These are phyloP conservation scores for Crassisporium funariophilum DNA, from an alignment of 768 basidiomycete genomes.

Conservation along the genomic window DNA sequence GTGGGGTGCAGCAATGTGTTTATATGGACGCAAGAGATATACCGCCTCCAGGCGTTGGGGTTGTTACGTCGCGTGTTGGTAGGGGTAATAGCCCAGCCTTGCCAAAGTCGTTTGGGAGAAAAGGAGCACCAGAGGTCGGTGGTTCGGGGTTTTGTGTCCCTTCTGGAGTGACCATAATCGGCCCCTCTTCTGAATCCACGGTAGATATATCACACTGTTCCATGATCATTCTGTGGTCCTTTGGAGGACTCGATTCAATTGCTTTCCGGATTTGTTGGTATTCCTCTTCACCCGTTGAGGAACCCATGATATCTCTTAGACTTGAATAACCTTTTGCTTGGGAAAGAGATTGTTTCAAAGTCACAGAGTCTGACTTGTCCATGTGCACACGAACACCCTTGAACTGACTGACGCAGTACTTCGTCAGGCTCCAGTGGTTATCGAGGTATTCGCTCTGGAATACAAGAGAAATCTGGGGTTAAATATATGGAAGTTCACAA, in stretches of 20 bases:
- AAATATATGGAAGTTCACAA: background rate
- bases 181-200: conserved; percentile 30
- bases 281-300: conserved; percentile 64
- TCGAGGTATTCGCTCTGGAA: conserved; percentile 72
- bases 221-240: conserved; percentile 35
- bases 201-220: conserved; percentile 14
- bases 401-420: conserved; percentile 86
- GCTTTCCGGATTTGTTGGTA: conserved; percentile 54
- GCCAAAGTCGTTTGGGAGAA: conserved; percentile 42
- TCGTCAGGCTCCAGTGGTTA: conserved; percentile 83
- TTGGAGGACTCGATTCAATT: conserved; percentile 49
- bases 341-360: conserved; percentile 52
- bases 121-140: conserved; percentile 52
- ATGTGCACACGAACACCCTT: conserved; percentile 61
- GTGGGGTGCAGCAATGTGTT: background rate
- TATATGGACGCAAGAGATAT: conserved; percentile 14
- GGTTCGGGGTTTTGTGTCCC: conserved; percentile 62
- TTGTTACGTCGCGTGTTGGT: conserved; percentile 45
- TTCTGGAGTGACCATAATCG: conserved; percentile 43
- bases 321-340: conserved; percentile 65
- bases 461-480: conserved; percentile 5
- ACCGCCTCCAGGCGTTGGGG: conserved; percentile 36
- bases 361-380: conserved; percentile 60
- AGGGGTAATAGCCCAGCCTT: conserved; percentile 39
- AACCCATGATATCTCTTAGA: conserved; percentile 50